Evolutionary conservation across 2,329 filamentous ascomycete genomes (phyloP).

Genomic region (Pseudocercospora musae): DNA sequence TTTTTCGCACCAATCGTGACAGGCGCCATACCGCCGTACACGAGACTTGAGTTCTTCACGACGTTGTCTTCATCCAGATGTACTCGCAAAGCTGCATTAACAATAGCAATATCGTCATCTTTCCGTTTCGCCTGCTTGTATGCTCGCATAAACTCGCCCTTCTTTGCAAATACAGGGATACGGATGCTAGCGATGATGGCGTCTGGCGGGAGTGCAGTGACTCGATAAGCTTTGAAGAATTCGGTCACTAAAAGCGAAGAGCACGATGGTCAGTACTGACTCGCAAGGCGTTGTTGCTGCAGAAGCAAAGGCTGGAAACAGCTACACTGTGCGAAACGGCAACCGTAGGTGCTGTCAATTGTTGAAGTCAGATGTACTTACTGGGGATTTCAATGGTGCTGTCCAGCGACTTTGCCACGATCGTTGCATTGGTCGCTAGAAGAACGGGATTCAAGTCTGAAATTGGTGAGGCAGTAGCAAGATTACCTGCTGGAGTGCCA

Average conservation of each 20-base stretch:
- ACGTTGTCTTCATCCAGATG: slow-evolving; percentile 65
- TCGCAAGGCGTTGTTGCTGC: not conserved
- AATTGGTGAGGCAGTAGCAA: slow-evolving; percentile 92
- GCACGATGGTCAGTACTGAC: not conserved
- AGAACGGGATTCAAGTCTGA: slow-evolving; percentile 95
- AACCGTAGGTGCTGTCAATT: not conserved
- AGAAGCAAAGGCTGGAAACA: not conserved
- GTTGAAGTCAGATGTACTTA: not conserved
- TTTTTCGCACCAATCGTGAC: slow-evolving; percentile 84
- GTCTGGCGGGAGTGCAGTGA: slow-evolving; percentile 74
- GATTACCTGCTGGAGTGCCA: slow-evolving; percentile 91
- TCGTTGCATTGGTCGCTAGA: slow-evolving; percentile 76
- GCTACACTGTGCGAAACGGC: not conserved
- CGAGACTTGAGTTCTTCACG: slow-evolving; percentile 72
- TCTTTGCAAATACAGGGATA: slow-evolving; percentile 72
- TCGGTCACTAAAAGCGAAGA: slow-evolving; percentile 55
- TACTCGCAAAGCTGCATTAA: slow-evolving; percentile 80
- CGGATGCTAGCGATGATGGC: slow-evolving; percentile 82
- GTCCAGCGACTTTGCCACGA: slow-evolving; percentile 74
- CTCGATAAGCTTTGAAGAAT: slow-evolving; percentile 90
- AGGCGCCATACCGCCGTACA: slow-evolving; percentile 94
- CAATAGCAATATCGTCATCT: slow-evolving; percentile 97
- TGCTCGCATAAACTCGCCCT: slow-evolving; percentile 78
- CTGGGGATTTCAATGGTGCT: slow-evolving; percentile 78
- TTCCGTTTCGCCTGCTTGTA: slow-evolving; percentile 98